Base-by-base conservation (phyloP, 345 rosid genomes). In the Jatropha curcas region DNA sequence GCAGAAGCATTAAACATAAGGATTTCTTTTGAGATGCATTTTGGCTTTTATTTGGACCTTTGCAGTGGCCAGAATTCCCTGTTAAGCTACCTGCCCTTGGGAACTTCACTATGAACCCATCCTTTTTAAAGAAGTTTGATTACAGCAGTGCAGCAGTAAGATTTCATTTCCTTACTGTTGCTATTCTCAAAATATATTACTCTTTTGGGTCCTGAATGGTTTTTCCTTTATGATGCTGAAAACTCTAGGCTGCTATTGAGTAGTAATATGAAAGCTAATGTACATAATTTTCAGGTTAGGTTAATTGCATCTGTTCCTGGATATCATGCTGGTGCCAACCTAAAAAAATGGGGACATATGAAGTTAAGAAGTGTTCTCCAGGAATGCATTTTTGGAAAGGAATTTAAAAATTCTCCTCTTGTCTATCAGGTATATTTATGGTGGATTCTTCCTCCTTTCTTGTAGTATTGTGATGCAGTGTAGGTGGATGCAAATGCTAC, bases 261-360 rank as follows among this genome's bases (percentile, higher is more conserved):
- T 24, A 27, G 50, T 45, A 14, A 41, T 70, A 50, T 25, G 39
- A 39, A 39, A 51, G 67, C 35, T 48, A 65, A 16, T n/a, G 46
- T 66, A 68, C 71, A 56, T 37, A 35, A 73, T 65, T 71, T 74
- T 71, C 80, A 95, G 99, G 97, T 90, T 51, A 84, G 96, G 64
- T 73, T 95, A 67, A 79, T 95, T 80, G 91, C 89, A 67, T 95
- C 98, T 13, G 97, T 92, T 71, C 99, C 99, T 79, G 99, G 99
- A 56, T 92, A 95, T 79, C 99, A 92, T 74, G 82, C 84, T 39
- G 96, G 97, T 71, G 58, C 87, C 59, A 89, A 82, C 80, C 51
- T 95, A 84, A 89, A 80, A 64, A 95, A 82, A 69, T 92, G 96
- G 98, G 99, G 96, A 51, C 99, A 95, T 84, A 88, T 95, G 98